A percentile compares a stretch with the other conserved stretches of the same genome.
Evolutionary conservation across 2,329 filamentous ascomycete genomes (phyloP).

Genomic region (Lachnellula arida): DNA sequence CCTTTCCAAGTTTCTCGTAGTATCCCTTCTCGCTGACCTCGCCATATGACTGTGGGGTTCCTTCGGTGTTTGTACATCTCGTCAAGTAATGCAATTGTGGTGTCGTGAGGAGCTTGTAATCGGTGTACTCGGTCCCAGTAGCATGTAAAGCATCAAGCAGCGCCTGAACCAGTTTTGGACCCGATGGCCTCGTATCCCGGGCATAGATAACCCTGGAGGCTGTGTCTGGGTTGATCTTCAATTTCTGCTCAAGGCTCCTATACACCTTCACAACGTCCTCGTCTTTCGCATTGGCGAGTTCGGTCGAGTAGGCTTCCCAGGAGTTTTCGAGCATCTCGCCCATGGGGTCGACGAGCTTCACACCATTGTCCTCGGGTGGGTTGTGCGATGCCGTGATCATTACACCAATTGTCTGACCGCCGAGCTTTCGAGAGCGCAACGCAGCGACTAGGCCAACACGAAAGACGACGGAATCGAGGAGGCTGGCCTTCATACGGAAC

Average conservation of each 20-base stretch:
- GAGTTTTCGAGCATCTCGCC: slow-evolving; percentile 96
- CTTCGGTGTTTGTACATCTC: slow-evolving; percentile 88
- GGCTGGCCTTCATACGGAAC: slow-evolving; percentile 67
- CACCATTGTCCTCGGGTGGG: slow-evolving; percentile 81
- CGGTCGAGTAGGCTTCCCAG: slow-evolving; percentile 87
- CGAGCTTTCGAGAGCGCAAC: slow-evolving; percentile 83
- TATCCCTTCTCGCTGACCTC: slow-evolving; percentile 87
- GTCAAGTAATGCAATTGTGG: slow-evolving; percentile 98
- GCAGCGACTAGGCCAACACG: slow-evolving; percentile 86
- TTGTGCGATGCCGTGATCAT: slow-evolving; percentile 97
- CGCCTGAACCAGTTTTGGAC: slow-evolving; percentile 74
- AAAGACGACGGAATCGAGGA: slow-evolving; percentile 89
- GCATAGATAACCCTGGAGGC: slow-evolving; percentile 82
- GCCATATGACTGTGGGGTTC: slow-evolving; percentile 82
- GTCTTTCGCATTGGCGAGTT: slow-evolving; percentile 80
- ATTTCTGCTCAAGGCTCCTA: slow-evolving; percentile 66
- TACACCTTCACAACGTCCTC: slow-evolving; percentile 73
- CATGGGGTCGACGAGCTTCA: slow-evolving; percentile 95
- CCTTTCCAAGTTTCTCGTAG: slow-evolving; percentile 83
- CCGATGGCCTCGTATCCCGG: slow-evolving; percentile 88
- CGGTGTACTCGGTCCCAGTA: slow-evolving; percentile 67
- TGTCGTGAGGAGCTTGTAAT: slow-evolving; percentile 90
- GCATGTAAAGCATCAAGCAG: slow-evolving; percentile 76
- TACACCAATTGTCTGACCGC: slow-evolving; percentile 87
- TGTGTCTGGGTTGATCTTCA: slow-evolving; percentile 67